Conservation (phyloP, 331 rosid species). For the Quercus lobata region DNA sequence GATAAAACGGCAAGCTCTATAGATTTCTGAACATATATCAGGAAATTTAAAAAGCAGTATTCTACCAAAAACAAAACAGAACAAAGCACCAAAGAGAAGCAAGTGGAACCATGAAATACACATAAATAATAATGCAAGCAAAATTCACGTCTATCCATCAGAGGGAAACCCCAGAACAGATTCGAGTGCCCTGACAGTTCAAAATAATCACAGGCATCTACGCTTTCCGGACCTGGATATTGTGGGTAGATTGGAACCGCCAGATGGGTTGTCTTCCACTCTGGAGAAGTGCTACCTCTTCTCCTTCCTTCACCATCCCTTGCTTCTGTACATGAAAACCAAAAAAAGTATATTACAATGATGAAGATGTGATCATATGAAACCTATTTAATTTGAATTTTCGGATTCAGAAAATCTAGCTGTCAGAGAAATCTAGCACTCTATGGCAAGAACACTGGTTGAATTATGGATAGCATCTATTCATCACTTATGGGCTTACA, state of each 20-base stretch:
- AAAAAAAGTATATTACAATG: neutral
- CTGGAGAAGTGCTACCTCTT: conserved; percentile 92
- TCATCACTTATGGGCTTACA: neutral
- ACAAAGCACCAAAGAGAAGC: neutral
- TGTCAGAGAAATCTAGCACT: too few species aligned
- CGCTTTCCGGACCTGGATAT: conserved; percentile 85
- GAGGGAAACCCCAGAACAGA: conserved; percentile 1
- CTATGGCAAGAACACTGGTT: neutral
- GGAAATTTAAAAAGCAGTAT: neutral
- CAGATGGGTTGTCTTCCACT: conserved; percentile 99
- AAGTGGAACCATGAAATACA: conserved; percentile 16
- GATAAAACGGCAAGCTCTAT: neutral
- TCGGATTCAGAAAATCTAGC: too few species aligned
- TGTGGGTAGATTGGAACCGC: conserved; percentile 97
- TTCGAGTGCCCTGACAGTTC: neutral
- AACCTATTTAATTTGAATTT: too few species aligned
- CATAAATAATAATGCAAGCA: conserved; percentile 5
- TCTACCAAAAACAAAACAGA: neutral
- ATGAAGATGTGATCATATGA: neutral
- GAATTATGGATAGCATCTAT: neutral
- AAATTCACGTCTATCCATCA: conserved; percentile 15
- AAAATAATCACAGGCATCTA: conserved; percentile 7
- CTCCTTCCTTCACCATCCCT: conserved; percentile 93
- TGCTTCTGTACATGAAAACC: conserved; percentile 50
- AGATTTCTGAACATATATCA: neutral